A percentile compares a stretch with the other conserved stretches of the same genome.
phyloP scores from a whole-genome alignment of 306 rosid species.

The Medicago truncatula region DNA sequence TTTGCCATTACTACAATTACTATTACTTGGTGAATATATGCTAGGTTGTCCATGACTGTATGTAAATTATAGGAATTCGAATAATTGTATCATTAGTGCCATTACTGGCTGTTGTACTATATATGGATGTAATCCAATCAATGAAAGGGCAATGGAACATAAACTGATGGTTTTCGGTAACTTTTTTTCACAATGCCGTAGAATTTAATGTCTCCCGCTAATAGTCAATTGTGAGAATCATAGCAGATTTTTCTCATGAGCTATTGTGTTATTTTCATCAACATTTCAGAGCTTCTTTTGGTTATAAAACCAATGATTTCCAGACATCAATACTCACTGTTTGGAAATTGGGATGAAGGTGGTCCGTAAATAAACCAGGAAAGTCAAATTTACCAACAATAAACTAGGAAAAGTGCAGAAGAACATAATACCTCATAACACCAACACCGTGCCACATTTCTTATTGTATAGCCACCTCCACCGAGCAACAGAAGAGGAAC shows the following conservation, averaged over 20 bases:
- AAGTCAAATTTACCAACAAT: neutral
- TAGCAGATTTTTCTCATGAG: conserved; percentile 1
- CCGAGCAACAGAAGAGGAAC: conserved; percentile 58
- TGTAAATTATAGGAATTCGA: neutral
- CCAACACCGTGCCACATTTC: conserved; percentile 64
- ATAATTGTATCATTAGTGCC: neutral
- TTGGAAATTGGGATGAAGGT: no score
- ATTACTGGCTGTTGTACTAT: neutral
- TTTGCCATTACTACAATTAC: neutral
- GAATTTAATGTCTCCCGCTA: neutral
- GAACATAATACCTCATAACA: conserved; percentile 56
- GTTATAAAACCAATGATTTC: conserved; percentile 11
- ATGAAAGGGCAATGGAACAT: neutral
- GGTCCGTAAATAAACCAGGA: no score
- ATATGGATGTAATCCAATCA: neutral
- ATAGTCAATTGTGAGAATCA: neutral
- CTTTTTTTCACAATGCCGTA: neutral
- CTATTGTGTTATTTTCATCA: neutral
- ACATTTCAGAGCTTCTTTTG: neutral
- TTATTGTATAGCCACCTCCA: conserved; percentile 62
- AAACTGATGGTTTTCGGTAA: neutral
- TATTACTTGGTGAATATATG: neutral
- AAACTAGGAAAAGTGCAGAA: conserved; percentile 19
- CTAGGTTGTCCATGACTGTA: neutral
- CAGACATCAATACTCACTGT: neutral